Percentiles rank a stretch among this genome's conserved stretches.
Conservation (phyloP, 2,329 filamentous ascomycete genomes). For the Rugonectria rugulosa region DNA sequence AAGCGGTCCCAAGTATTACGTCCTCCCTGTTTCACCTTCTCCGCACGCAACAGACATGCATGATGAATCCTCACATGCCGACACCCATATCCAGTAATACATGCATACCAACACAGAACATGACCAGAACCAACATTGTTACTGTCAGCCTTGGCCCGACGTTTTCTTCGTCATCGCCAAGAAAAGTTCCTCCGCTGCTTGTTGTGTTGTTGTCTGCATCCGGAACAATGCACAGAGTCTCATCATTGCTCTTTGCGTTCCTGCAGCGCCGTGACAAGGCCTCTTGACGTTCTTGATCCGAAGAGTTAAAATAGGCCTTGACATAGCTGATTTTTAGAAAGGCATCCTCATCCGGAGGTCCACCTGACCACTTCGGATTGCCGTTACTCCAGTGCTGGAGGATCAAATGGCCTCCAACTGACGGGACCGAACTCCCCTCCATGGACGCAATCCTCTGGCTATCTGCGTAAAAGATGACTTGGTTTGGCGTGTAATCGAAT, state of each 20-base stretch:
- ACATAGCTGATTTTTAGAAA: slow-evolving; percentile 72
- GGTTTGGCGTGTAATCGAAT: slow-evolving; percentile 72
- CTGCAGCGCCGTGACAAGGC: slow-evolving; percentile 22
- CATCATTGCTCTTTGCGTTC: slow-evolving; percentile 7
- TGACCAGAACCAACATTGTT: not conserved
- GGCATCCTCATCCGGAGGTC: slow-evolving; percentile 70
- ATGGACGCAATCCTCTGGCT: slow-evolving; percentile 64
- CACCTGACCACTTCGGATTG: slow-evolving; percentile 73
- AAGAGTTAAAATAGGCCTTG: slow-evolving; percentile 83
- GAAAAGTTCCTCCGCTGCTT: slow-evolving; percentile 32
- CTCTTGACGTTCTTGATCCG: slow-evolving; percentile 42
- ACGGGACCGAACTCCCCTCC: slow-evolving; percentile 64
- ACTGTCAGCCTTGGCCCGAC: not conserved
- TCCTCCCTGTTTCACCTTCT: too few species aligned
- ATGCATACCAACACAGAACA: not conserved
- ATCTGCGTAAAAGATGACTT: slow-evolving; percentile 75
- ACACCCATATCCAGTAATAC: not conserved
- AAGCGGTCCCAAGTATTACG: too few species aligned
- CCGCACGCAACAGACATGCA: too few species aligned
- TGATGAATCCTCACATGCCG: not conserved
- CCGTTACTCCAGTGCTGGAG: slow-evolving; percentile 84
- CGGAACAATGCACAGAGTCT: slow-evolving; percentile 36
- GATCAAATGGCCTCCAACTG: slow-evolving; percentile 69
- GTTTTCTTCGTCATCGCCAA: slow-evolving; percentile 7
- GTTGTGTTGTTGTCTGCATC: slow-evolving; percentile 32